Conservation (phyloP, 768 basidiomycete species). For the Neoboletus magnificus region DNA sequence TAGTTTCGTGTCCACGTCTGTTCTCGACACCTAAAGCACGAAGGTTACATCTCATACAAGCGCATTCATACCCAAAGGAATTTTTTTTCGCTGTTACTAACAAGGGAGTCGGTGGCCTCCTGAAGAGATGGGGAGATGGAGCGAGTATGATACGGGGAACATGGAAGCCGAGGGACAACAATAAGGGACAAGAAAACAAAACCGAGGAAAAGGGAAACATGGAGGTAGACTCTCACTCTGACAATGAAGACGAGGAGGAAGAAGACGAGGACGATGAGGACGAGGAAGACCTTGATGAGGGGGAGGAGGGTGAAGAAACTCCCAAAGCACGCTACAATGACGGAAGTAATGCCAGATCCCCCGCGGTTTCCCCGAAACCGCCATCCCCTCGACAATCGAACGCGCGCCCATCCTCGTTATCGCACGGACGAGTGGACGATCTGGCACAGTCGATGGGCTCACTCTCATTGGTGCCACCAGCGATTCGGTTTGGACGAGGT, state of each 20-base stretch:
- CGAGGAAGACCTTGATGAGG: slow-evolving; percentile 19
- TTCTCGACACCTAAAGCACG: slow-evolving; percentile 75
- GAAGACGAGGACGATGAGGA: slow-evolving; percentile 14
- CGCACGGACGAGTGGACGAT: slow-evolving; percentile 39
- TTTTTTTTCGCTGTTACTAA: slow-evolving; percentile 92
- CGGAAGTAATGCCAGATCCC: slow-evolving; percentile 16
- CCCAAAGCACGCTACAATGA: slow-evolving; percentile 24
- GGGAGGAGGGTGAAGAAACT: slow-evolving; percentile 24
- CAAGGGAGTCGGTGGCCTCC: slow-evolving; percentile 79
- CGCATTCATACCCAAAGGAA: slow-evolving; percentile 81
- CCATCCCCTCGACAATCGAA: slow-evolving; percentile 22
- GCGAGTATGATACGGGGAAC: slow-evolving; percentile 71
- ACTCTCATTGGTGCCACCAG: slow-evolving; percentile 60
- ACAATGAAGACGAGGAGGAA: slow-evolving; percentile 15
- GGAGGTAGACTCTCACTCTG: slow-evolving; percentile 23
- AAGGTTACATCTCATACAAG: slow-evolving; percentile 76
- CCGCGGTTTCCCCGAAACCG: slow-evolving; percentile 16
- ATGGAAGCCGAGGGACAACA: slow-evolving; percentile 55
- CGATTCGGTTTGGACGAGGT: slow-evolving; percentile 73
- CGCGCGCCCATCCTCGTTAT: slow-evolving; percentile 14
- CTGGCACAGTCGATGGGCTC: slow-evolving; percentile 47
- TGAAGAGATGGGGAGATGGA: slow-evolving; percentile 81
- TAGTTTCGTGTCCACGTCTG: slow-evolving; percentile 51
- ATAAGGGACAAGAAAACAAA: slow-evolving; percentile 11
- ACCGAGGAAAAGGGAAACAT: slow-evolving; percentile 15